These are phyloP conservation scores for Botryotinia globosa DNA, from an alignment of 2,329 filamentous ascomycete species.

Conservation along the genomic window DNA sequence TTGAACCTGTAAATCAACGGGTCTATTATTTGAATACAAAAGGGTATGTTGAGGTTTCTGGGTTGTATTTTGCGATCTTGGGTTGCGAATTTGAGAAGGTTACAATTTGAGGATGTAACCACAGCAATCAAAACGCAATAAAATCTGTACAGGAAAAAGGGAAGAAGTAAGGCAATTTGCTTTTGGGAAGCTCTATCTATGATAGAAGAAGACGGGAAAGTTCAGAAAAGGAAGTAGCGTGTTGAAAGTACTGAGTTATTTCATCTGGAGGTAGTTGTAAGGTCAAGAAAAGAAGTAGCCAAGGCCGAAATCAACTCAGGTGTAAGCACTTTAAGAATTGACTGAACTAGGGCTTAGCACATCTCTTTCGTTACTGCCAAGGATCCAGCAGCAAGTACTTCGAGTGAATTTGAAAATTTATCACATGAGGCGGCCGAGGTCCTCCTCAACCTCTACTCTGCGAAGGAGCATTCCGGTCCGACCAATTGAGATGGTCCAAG, in stretches of 20 bases:
- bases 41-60: not conserved
- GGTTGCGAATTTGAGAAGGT: not conserved
- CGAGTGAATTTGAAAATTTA: slow-evolving; percentile 4
- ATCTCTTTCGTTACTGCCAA: not conserved
- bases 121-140: not conserved
- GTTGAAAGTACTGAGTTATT: not conserved
- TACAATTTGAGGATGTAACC: not conserved
- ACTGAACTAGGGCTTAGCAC: not conserved
- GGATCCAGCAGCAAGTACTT: not conserved
- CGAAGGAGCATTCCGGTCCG: not conserved
- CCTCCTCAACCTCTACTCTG: not conserved
- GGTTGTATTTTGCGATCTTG: not conserved
- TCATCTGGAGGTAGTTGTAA: not conserved
- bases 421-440: not conserved
- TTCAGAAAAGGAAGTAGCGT: not conserved
- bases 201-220: not conserved
- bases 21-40: not conserved
- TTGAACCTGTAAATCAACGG: not conserved
- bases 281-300: not conserved
- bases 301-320: not conserved
- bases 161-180: not conserved
- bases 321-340: slow-evolving; percentile 2
- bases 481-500: not conserved
- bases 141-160: not conserved
- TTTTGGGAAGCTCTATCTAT: slow-evolving; percentile 2